Conservation (phyloP, 2,329 filamentous ascomycete genomes). For the Elsinoe perseae region DNA sequence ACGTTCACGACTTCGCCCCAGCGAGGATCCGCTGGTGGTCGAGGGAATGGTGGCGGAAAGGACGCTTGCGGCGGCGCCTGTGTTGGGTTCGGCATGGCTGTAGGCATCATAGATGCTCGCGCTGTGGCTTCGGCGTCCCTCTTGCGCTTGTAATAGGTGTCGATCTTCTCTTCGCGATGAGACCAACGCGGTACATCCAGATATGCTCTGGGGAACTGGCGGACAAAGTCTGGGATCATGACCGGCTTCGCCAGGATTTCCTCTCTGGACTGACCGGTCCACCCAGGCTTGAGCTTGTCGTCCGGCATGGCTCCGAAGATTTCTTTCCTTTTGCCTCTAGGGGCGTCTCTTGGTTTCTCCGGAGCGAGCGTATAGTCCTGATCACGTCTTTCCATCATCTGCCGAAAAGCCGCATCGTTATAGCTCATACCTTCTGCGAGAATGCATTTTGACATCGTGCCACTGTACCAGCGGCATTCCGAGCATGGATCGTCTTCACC, state of each 20-base stretch:
- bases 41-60: not conserved
- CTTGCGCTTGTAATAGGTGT: not conserved
- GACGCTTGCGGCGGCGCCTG: too few species aligned
- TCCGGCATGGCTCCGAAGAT: not conserved
- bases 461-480: constrained; percentile 14
- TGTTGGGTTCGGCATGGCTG: not conserved
- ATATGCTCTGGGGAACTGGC: constrained; percentile 6
- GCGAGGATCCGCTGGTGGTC: not conserved
- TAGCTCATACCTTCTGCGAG: not conserved
- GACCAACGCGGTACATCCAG: not conserved
- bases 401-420: constrained; percentile 1
- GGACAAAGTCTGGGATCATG: constrained; percentile 1
- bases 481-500: constrained; percentile 14
- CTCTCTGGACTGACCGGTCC: not conserved
- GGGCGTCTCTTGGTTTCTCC: not conserved
- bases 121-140: not conserved
- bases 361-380: constrained; percentile 1
- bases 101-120: not conserved
- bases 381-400: not conserved
- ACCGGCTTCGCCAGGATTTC: constrained; percentile 1
- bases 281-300: not conserved
- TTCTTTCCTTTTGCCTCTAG: not conserved
- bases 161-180: not conserved
- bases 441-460: not conserved
- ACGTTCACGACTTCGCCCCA: not conserved